Evolutionary conservation across 2,329 filamentous ascomycete species (phyloP), one percentile per base, ranked within the genome.

Genomic region (Colletotrichum graminicola): DNA sequence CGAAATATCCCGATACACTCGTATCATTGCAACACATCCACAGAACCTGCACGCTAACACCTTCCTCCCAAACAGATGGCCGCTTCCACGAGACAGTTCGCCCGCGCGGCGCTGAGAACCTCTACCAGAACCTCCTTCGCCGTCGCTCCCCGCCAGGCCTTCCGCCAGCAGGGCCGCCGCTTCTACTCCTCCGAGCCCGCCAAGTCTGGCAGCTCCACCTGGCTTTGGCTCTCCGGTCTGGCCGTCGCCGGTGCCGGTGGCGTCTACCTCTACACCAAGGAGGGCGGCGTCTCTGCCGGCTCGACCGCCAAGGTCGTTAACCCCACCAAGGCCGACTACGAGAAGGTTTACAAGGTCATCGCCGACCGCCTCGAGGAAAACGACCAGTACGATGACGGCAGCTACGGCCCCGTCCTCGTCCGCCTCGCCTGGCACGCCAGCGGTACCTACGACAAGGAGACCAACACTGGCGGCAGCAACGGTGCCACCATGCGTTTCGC

Each of bases 401-500:
- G 93, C 85, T 98, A 97, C 80, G 95, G 94, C 68, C 96, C 95
- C 36, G 94, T 98, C 73, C 87, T 98, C 67, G 84, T 98, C 74
- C 91, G 95, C 78, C 89, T 98, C 76, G 95, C 94, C 73, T 98
- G 96, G 95, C 96, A 98, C 85, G 91, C 92, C 75, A 94, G 92
- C 76, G 95, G 95, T 76, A 99, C 95, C 77, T 98, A 92, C 79
- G 95, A 98, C 81, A 93, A 92, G 85, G 89, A 89, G 79, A 97
- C 95, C 34, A 88, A 89, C 75, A 98, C 95, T 56, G 96, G 95
- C 78, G 95, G 95, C 76, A 95, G 93, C 87, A 97, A 98, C 82
- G 95, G 96, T 75, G 95, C 95, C 69, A 98, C 95, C 75, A 98
- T 98, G 96, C 91, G 96, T 79, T 98, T 98, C 81, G 87, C 91